Percentiles rank a stretch among this genome's conserved stretches.
Evolutionary conservation across 2,329 filamentous ascomycete genomes (phyloP).

Genomic region (Ceratocystis albifundus): DNA sequence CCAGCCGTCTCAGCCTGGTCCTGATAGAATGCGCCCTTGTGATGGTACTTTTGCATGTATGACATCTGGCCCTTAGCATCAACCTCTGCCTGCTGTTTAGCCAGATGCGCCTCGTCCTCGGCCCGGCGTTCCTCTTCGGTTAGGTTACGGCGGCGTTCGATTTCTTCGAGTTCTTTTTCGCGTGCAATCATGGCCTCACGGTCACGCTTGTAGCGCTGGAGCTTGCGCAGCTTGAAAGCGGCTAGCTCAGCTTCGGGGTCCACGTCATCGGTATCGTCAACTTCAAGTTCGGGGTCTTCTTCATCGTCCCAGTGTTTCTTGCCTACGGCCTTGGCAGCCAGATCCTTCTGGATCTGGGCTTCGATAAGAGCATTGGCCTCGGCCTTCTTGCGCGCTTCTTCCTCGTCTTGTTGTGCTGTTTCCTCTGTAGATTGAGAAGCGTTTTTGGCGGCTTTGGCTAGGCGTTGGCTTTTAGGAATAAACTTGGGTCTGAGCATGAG

Average conservation of each 20-base stretch:
- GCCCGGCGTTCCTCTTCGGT: constrained; percentile 73
- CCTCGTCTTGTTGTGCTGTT: constrained; percentile 35
- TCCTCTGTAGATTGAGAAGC: constrained; percentile 24
- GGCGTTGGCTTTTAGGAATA: constrained; percentile 47
- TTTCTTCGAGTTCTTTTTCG: constrained; percentile 76
- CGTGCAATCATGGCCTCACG: constrained; percentile 71
- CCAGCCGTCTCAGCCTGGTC: constrained; percentile 66
- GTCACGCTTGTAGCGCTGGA: constrained; percentile 77
- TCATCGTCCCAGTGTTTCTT: constrained; percentile 82
- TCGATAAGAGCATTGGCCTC: constrained; percentile 71
- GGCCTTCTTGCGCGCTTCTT: constrained; percentile 54
- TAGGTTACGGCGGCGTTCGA: constrained; percentile 77
- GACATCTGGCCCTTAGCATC: constrained; percentile 66
- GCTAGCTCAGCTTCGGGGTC: constrained; percentile 82
- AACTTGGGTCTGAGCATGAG: constrained; percentile 54
- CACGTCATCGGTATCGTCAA: constrained; percentile 79
- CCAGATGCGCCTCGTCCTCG: constrained; percentile 71
- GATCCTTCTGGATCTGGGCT: constrained; percentile 74
- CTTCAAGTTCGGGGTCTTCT: constrained; percentile 54
- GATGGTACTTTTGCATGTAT: constrained; percentile 92
- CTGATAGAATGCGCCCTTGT: constrained; percentile 92
- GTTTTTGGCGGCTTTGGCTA: constrained; percentile 26
- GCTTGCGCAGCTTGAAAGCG: constrained; percentile 86
- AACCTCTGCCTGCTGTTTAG: constrained; percentile 68
- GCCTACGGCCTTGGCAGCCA: constrained; percentile 59